Evolutionary conservation across 495 filamentous ascomycete genomes (phyloP).

Genomic region (Parmelia sp.): DNA sequence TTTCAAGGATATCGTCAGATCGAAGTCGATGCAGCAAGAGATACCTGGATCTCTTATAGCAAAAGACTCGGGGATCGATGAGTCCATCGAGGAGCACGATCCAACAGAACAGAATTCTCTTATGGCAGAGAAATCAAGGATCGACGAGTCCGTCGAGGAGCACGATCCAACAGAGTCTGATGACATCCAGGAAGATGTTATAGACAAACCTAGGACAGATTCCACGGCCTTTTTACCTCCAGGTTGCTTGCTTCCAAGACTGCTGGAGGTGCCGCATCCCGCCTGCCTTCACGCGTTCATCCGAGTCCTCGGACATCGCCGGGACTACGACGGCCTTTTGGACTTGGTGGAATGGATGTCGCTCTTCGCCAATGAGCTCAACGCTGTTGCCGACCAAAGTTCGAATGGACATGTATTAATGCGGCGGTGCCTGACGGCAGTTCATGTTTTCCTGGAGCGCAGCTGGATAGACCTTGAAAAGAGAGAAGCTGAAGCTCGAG

Average conservation of each 20-base stretch:
- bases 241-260: slow-evolving; percentile 27
- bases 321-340: slow-evolving; percentile 46
- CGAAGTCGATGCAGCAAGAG: slow-evolving; percentile 6
- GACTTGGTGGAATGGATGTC: slow-evolving; percentile 51
- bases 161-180: not conserved
- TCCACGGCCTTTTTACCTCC: slow-evolving; percentile 15
- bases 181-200: not conserved
- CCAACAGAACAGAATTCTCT: not conserved
- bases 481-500: not conserved
- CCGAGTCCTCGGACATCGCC: slow-evolving; percentile 43
- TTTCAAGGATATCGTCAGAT: slow-evolving; percentile 20
- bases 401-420: slow-evolving; percentile 41
- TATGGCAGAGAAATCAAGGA: slow-evolving; percentile 13
- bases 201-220: not conserved
- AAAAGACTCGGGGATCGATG: slow-evolving; percentile 13
- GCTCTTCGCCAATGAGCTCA: slow-evolving; percentile 33
- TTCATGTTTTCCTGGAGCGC: slow-evolving; percentile 48
- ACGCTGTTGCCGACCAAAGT: slow-evolving; percentile 36
- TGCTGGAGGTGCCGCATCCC: slow-evolving; percentile 40
- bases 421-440: slow-evolving; percentile 46
- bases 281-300: slow-evolving; percentile 49
- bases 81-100: not conserved
- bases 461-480: slow-evolving; percentile 25
- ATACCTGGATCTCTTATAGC: slow-evolving; percentile 14
- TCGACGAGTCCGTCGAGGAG: slow-evolving; percentile 1